Base-by-base conservation (phyloP, 345 rosid genomes). In the Citrus medica region DNA sequence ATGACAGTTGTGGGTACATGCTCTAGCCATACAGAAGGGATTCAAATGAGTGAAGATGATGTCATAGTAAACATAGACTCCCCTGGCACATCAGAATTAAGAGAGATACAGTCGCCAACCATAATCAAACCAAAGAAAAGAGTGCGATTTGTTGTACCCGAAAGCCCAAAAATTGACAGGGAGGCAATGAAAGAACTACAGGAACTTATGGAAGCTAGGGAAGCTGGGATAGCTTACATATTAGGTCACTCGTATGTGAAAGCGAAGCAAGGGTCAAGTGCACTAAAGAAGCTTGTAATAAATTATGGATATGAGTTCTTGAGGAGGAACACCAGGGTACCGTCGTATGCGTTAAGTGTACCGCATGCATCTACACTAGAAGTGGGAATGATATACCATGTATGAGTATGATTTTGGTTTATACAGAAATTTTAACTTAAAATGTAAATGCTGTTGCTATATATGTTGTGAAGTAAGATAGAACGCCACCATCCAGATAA, bases 1-100 rank as follows among this genome's bases (percentile, higher is more conserved):
- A 91, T 96, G 98, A 81, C 92, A 0, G 98, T 97, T 0, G 92
- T 97, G 0, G 98, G 99, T 58, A 93, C 95, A n/a, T 86, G 91
- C 68, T 87, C 90, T 3, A 83, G 90, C 8, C 91, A 89, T 73
- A 42, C 84, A 46, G 89, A 91, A 78, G 89, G 98, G 64, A 66
- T 93, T 42, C 94, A 79, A 58, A 79, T 88, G 81, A 82, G 84
- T 4, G 89, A 88, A 67, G 94, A 91, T 19, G 86, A 88, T 66
- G 79, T 32, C 1, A 80, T 72, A 27, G 83, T 46, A 13, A 84
- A 65, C 17, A 67, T 24, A 33, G 88, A 87, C 40, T 76, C 81
- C 19, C 90, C 95, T 0, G 86, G 94, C 72, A 78, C 97, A 6
- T 90, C 97, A 7, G 94, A 87, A 78, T 46, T 69, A 81, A 80